Conservation (phyloP, 164 flowering plant species). For the Dillenia turbinata region DNA sequence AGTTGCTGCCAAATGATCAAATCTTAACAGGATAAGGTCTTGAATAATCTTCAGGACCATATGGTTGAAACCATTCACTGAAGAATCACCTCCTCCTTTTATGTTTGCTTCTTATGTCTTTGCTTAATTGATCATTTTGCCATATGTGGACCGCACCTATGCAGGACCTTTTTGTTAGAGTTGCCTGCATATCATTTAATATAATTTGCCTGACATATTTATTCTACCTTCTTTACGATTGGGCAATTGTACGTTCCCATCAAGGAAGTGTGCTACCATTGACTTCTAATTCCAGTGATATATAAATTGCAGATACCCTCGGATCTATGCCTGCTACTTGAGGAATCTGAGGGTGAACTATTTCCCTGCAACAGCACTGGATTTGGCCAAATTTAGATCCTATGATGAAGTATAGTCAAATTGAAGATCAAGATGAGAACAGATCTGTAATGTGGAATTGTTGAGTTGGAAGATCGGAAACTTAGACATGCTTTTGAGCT, state of each 20-base stretch:
- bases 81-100: slow-evolving; percentile 34
- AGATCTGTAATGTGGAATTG: slow-evolving; percentile 36
- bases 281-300: slow-evolving; percentile 33
- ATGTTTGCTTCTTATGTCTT: slow-evolving; percentile 39
- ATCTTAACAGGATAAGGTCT: no score
- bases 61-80: slow-evolving; percentile 31
- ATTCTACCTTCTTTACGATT: slow-evolving; percentile 38
- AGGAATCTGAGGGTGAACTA: slow-evolving; percentile 50
- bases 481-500: slow-evolving; percentile 32
- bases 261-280: slow-evolving; percentile 35
- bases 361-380: slow-evolving; percentile 21
- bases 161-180: slow-evolving; percentile 21
- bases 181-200: slow-evolving; percentile 13
- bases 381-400: neutral
- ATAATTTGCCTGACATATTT: slow-evolving; percentile 25
- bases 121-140: slow-evolving; percentile 44
- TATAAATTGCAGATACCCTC: slow-evolving; percentile 24
- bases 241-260: slow-evolving; percentile 36
- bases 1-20: no score
- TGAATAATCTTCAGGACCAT: slow-evolving; percentile 29
- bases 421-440: neutral
- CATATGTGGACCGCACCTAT: slow-evolving; percentile 27
- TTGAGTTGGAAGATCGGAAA: slow-evolving; percentile 22
- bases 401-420: no score
- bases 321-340: slow-evolving; percentile 40